Evolutionary conservation across 73 alveolate genomes (phyloP).

Genomic region (Paramecium caudatum): DNA sequence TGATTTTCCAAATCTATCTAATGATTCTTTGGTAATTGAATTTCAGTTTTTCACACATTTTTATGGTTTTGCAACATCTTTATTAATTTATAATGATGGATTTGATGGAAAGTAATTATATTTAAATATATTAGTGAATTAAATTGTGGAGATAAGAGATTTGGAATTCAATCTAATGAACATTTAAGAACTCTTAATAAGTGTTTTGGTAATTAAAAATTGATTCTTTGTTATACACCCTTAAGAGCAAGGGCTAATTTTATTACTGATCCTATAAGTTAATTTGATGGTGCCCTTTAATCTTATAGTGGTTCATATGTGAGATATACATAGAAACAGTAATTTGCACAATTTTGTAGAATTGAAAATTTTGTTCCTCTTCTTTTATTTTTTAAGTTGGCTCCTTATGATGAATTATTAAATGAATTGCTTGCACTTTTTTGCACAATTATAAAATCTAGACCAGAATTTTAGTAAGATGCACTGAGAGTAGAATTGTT

Average conservation of each 20-base stretch:
- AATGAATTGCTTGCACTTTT: background rate
- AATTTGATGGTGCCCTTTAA: constrained; percentile 59
- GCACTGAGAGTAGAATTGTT: constrained; percentile 27
- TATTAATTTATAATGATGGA: constrained; percentile 58
- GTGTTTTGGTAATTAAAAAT: constrained; percentile 17
- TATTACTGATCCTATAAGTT: constrained; percentile 52
- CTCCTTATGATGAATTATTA: constrained; percentile 9
- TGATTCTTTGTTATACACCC: constrained; percentile 54
- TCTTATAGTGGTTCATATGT: constrained; percentile 32
- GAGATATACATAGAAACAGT: background rate
- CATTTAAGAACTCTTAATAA: constrained; percentile 39
- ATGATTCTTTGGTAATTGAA: constrained; percentile 32
- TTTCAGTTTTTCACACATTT: constrained; percentile 8
- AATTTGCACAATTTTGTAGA: constrained; percentile 32
- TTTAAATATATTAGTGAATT: constrained; percentile 24
- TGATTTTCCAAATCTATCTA: constrained; percentile 21
- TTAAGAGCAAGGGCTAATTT: constrained; percentile 64
- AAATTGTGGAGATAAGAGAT: constrained; percentile 35
- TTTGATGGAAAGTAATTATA: constrained; percentile 60
- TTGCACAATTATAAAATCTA: constrained; percentile 3
- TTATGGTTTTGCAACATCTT: constrained; percentile 35
- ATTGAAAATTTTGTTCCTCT: constrained; percentile 64
- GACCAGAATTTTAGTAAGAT: constrained; percentile 55
- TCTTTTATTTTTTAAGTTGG: background rate
- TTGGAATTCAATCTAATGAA: constrained; percentile 48